These are phyloP conservation scores for Talaromyces albobiverticillius DNA, from an alignment of 2,329 filamentous ascomycete genomes.

Conservation along the genomic window DNA sequence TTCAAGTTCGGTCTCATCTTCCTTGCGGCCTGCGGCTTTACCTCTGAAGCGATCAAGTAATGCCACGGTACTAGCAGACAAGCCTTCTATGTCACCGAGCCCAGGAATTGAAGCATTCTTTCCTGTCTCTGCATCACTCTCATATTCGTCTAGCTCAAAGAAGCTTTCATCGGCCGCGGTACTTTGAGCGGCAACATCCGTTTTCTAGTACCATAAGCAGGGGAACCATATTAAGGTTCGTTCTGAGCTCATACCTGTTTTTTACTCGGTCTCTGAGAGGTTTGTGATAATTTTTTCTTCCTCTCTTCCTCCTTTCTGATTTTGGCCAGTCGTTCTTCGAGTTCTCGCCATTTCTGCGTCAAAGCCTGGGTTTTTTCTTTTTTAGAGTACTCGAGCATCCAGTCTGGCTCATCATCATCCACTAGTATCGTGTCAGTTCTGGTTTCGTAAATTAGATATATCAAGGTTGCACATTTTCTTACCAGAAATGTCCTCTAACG, in stretches of 20 bases:
- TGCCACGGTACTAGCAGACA: slow-evolving; percentile 73
- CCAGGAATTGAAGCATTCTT: slow-evolving; percentile 22
- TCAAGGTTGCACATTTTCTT: slow-evolving; percentile 23
- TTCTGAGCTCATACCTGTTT: slow-evolving; percentile 33
- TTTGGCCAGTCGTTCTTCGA: slow-evolving; percentile 68
- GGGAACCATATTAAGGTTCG: neutral
- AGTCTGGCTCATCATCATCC: slow-evolving; percentile 71
- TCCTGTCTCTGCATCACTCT: slow-evolving; percentile 57
- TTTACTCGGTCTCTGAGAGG: slow-evolving; percentile 48
- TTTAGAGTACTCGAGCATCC: slow-evolving; percentile 77
- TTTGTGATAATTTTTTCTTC: slow-evolving; percentile 51
- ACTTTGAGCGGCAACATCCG: slow-evolving; percentile 19
- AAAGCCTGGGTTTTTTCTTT: slow-evolving; percentile 67
- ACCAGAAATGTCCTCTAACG: slow-evolving; percentile 47
- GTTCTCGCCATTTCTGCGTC: slow-evolving; percentile 63
- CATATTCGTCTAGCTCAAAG: slow-evolving; percentile 74
- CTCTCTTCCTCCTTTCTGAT: slow-evolving; percentile 63
- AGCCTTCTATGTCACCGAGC: slow-evolving; percentile 40
- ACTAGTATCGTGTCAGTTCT: neutral
- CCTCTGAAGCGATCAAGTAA: slow-evolving; percentile 67
- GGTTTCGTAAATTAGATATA: neutral
- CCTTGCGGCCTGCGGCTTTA: slow-evolving; percentile 31
- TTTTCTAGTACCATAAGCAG: slow-evolving; percentile 23
- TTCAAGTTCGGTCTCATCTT: slow-evolving; percentile 53
- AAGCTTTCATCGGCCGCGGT: slow-evolving; percentile 57